Evolutionary conservation across 768 basidiomycete species (phyloP).

Genomic region (Arthromyces matolae): DNA sequence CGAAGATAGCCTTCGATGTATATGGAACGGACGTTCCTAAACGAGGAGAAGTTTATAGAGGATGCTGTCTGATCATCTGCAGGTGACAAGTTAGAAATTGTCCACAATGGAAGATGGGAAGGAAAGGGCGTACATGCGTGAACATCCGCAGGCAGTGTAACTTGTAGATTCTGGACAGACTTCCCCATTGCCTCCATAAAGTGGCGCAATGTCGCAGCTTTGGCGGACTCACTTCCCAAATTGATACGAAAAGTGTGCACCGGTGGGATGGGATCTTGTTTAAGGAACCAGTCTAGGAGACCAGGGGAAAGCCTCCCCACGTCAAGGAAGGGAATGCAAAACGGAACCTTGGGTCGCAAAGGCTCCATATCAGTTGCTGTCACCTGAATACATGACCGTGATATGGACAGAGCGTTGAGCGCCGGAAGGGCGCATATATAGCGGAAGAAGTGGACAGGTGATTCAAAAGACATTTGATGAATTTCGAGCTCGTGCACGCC

Average conservation of each 20-base stretch:
- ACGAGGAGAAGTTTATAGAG: slow-evolving; percentile 20
- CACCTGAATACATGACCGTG: slow-evolving; percentile 20
- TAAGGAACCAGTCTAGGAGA: slow-evolving; percentile 25
- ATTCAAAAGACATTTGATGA: slow-evolving; percentile 21
- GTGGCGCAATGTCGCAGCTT: slow-evolving; percentile 3
- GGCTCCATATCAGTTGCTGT: slow-evolving; percentile 8
- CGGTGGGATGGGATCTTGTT: slow-evolving; percentile 20
- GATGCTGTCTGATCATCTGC: slow-evolving; percentile 17
- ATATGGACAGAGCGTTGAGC: slow-evolving; percentile 25
- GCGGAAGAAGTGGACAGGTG: slow-evolving; percentile 21
- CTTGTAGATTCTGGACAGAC: slow-evolving; percentile 20
- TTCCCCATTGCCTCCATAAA: slow-evolving; percentile 22
- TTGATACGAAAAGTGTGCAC: slow-evolving; percentile 22
- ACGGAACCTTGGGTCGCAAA: slow-evolving; percentile 13
- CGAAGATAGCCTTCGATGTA: slow-evolving; percentile 25
- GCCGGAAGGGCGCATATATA: slow-evolving; percentile 26
- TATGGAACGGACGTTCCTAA: slow-evolving; percentile 18
- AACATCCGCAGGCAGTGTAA: slow-evolving; percentile 21
- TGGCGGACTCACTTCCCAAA: slow-evolving; percentile 13
- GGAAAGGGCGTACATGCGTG: slow-evolving; percentile 19
- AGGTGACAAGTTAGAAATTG: background rate
- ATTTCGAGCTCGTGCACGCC: slow-evolving; percentile 25
- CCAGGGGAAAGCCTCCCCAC: slow-evolving; percentile 16
- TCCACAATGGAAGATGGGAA: background rate
- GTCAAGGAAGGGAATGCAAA: slow-evolving; percentile 21